A percentile compares a stretch with the other conserved stretches of the same genome.
Evolutionary conservation across 768 basidiomycete genomes (phyloP).

Genomic region (Boletus rubroflammeus): DNA sequence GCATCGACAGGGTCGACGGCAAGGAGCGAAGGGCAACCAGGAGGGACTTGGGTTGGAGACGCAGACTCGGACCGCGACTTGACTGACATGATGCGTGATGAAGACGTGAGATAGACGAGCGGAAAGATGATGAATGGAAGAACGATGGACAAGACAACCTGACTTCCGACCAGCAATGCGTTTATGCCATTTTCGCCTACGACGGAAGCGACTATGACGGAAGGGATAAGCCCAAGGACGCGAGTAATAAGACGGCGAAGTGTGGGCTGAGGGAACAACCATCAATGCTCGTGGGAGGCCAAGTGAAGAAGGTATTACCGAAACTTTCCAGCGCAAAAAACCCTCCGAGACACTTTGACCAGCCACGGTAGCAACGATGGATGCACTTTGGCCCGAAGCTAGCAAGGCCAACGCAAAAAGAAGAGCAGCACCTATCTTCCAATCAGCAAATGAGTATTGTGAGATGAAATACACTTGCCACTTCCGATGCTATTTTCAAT

Average conservation of each 20-base stretch:
- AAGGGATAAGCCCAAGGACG: conserved; percentile 76
- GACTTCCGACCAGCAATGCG: conserved; percentile 77
- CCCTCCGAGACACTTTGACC: conserved; percentile 92
- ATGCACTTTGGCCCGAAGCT: conserved; percentile 84
- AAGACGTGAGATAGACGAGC: conserved; percentile 68
- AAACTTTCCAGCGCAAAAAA: conserved; percentile 82
- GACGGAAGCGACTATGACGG: conserved; percentile 71
- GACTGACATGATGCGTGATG: conserved; percentile 66
- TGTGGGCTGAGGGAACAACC: conserved; percentile 48
- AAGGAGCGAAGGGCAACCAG: background rate
- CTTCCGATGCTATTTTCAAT: conserved; percentile 65
- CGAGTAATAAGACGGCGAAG: conserved; percentile 82
- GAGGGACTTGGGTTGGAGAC: background rate
- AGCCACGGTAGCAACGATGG: conserved; percentile 83
- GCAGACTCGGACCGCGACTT: conserved; percentile 16
- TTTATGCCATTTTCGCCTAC: conserved; percentile 70
- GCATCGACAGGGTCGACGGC: background rate
- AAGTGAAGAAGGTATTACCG: conserved; percentile 41
- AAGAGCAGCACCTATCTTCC: conserved; percentile 62
- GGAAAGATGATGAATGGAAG: conserved; percentile 86
- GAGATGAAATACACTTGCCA: conserved; percentile 38
- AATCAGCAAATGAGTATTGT: background rate
- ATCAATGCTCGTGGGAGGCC: conserved; percentile 25
- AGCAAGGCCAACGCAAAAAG: conserved; percentile 87
- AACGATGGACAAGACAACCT: conserved; percentile 79